phyloP scores from a whole-genome alignment of 805 yeast species.

The Teunomyces stri region DNA sequence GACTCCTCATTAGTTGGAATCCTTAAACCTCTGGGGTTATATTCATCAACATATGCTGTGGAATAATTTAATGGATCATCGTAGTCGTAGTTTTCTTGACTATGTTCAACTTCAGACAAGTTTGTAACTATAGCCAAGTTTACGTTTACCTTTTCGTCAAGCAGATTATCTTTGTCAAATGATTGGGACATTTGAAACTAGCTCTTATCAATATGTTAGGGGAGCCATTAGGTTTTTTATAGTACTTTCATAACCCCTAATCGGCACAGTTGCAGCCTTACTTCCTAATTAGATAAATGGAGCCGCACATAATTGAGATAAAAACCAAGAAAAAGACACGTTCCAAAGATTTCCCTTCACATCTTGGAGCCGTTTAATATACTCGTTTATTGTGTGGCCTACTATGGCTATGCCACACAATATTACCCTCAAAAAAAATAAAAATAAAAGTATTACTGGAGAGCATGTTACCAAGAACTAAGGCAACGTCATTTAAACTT shows the following conservation, averaged over 20 bases:
- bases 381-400: not conserved
- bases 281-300: no score
- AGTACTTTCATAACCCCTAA: no score
- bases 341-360: no score
- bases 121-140: not conserved
- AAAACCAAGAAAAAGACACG: no score
- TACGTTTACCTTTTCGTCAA: not conserved
- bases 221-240: not conserved
- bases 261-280: no score
- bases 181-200: not conserved
- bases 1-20: constrained; percentile 29
- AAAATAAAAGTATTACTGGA: no score
- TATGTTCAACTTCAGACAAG: not conserved
- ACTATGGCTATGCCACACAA: no score
- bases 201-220: not conserved
- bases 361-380: not conserved
- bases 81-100: constrained; percentile 11
- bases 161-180: not conserved
- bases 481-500: no score
- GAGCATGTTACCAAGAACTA: no score
- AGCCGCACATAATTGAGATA: no score
- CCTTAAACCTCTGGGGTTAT: constrained; percentile 38
- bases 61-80: constrained; percentile 17
- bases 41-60: constrained; percentile 27
- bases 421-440: no score